Evolutionary conservation across 805 yeast species (phyloP).

Genomic region (Helenozyma rhizophorensis): DNA sequence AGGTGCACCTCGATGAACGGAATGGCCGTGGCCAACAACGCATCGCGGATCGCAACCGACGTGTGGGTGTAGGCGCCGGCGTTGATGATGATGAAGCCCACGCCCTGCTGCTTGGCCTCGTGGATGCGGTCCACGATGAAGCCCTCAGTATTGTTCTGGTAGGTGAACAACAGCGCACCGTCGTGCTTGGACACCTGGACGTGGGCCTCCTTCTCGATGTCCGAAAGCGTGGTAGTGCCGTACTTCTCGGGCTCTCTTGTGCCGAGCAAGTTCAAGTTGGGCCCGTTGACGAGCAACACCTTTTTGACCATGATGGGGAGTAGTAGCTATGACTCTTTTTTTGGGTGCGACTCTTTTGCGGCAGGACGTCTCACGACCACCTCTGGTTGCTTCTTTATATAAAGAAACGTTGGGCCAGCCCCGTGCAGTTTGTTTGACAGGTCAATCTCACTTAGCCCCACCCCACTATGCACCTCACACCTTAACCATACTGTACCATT

Average conservation of each 20-base stretch:
- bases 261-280: constrained; percentile 47
- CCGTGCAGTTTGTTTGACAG: too few relatives aligned
- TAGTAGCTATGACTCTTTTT: too few relatives aligned
- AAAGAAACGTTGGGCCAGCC: too few relatives aligned
- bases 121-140: constrained; percentile 44
- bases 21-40: constrained; percentile 43
- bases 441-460: too few relatives aligned
- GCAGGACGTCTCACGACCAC: not conserved
- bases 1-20: constrained; percentile 49
- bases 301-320: constrained; percentile 29
- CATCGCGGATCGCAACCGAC: constrained; percentile 48
- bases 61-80: constrained; percentile 54
- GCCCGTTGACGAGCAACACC: constrained; percentile 46
- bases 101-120: constrained; percentile 39
- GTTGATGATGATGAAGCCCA: constrained; percentile 44
- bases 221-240: constrained; percentile 42
- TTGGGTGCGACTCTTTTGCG: not conserved
- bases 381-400: too few relatives aligned
- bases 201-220: constrained; percentile 39
- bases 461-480: too few relatives aligned
- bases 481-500: too few relatives aligned
- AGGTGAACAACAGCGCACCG: constrained; percentile 29
- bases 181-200: constrained; percentile 25
- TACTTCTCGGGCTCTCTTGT: constrained; percentile 43
- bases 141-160: constrained; percentile 46